Base-by-base conservation (phyloP, 1,284 basidiomycete species). In the Inonotus obliquus region DNA sequence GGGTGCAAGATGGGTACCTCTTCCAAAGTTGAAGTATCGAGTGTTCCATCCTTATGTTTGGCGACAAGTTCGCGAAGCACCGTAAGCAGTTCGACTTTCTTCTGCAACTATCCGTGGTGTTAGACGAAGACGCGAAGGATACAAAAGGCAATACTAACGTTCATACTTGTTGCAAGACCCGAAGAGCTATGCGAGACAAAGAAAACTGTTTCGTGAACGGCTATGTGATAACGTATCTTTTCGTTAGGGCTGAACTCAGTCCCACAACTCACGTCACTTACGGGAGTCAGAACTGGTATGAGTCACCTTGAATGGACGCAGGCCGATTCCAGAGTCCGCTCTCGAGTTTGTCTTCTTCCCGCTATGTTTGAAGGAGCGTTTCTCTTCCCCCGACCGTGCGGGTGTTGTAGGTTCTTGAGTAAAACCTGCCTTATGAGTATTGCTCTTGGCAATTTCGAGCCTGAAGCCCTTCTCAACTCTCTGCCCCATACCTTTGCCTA, bases 111-210 rank as follows among this genome's bases (percentile, higher is more conserved):
- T 4, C 29, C 11, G 35, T 37, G 32, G 38, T 13, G 21, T 57
- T 21, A 62, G 27, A 51, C 37, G 37, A 35, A 29, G 1, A 17
- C 19, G 25, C 32, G 41, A 45, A n/a, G 32, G 47, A 23, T 38
- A 4, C 5, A 41, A 11, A 23, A 48, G 39, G 14, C n/a, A 14
- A 19, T 25, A 54, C 49, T 48, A 2, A 41, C 48, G 13, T 21
- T 51, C 57, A 62, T 52, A 23, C 29, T 57, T 57, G 81, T 79
- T 0, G 89, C 87, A 14, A 83, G 76, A 0, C 82, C 87, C 0
- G 88, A 91, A 0, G 86, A 87, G 65, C 84, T 86, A 0, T 86
- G 84, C 25, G 85, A 77, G 1, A 83, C 82, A 65, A 82, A 90
- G 68, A 91, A 81, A 0, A 89, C 63, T 0, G 87, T 89, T 68